Base-by-base conservation (phyloP, 805 yeast species). In the Cyberlindnera japonica region DNA sequence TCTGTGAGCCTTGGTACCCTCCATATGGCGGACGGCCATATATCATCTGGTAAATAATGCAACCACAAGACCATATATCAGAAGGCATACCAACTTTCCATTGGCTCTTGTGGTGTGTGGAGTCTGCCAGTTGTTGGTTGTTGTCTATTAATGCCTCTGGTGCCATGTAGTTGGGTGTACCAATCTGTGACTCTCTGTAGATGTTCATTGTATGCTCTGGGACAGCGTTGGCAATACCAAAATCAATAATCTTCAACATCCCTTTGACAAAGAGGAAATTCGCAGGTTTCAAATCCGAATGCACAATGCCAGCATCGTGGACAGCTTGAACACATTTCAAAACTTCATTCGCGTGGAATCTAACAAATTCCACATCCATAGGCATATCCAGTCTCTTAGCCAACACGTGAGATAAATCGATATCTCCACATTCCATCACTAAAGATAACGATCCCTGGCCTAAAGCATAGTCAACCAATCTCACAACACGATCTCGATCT, bases 31-130 rank as follows among this genome's bases (percentile, higher is more conserved):
- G 91, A 45, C 74, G 74, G 0, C 96, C 96, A 54, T 93, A 95
- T 8, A 90, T 75, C 95, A 93, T 88, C 61, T 93, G 98, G 62
- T 89, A 91, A 1, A 93, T 69, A 3, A 93, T 91, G 60, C 98
- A 89, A 1, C 99, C 99, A 63, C 96, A 85, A 16, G 98, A 89
- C 99, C 99, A 93, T 13, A 93, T 81, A 64, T 93, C 99, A 2
- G 97, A 84, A 0, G 98, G 96, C 53, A 81, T 83, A 1, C 98
- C 97, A 10, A 90, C 95, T 60, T 78, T 85, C 91, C 77, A 71
- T 20, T 63, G 62, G 23, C 57, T 56, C 32, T 53, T 57, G 14
- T 56, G 53, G 11, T 58, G 48, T 14, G 59, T 53, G 22, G 51
- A 21, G 8, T 40, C 48, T 11, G 51, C 40, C 6, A 34, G 38